Base-by-base conservation (phyloP, 2,329 filamentous ascomycete species). In the Colletotrichum lini region DNA sequence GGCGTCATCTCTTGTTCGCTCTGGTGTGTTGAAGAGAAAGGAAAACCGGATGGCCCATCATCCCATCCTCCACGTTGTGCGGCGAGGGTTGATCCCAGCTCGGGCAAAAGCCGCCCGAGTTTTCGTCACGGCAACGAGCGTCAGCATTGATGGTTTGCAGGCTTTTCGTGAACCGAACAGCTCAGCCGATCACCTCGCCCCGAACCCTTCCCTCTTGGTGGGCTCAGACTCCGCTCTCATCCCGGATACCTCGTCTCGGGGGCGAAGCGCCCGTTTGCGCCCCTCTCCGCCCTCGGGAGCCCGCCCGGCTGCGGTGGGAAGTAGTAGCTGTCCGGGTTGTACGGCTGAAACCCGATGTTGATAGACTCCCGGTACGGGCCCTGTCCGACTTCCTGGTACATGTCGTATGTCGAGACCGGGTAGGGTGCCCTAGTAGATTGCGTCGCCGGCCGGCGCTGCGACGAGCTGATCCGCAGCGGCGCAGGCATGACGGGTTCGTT, bases 301-400 rank as follows among this genome's bases (percentile, higher is more conserved):
- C 66, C 65, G 2, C 72, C 70, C 18, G 58, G 62, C 26, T 35
- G 45, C 15, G 65, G 42, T 16, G 45, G 30, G 30, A 30, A 30
- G 2, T 67, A 70, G 13, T 67, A 57, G 23, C 16, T 49, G 38
- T 63, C 53, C 10, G 58, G 58, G 26, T 53, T 68, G 15, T 71
- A 63, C 9, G 69, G 69, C 26, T 64, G 69, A 40, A 53, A 72
- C 5, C 69, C 69, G 21, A 72, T 69, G 30, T 59, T 64, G 52
- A 72, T 72, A 3, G 69, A 72, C 23, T 72, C 69, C 12, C 53
- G 52, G 38, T 72, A 72, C 21, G 65, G 53, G 6, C 69, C 69
- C 30, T 69, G 69, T 16, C 65, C 68, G 13, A 71, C 18, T 8
- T 49, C 68, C 15, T 67, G 65, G 30, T 64, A 71, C 68, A 59